These are phyloP conservation scores for Larix sibirica DNA, from an alignment of 83 land plant species.

Conservation along the genomic window DNA sequence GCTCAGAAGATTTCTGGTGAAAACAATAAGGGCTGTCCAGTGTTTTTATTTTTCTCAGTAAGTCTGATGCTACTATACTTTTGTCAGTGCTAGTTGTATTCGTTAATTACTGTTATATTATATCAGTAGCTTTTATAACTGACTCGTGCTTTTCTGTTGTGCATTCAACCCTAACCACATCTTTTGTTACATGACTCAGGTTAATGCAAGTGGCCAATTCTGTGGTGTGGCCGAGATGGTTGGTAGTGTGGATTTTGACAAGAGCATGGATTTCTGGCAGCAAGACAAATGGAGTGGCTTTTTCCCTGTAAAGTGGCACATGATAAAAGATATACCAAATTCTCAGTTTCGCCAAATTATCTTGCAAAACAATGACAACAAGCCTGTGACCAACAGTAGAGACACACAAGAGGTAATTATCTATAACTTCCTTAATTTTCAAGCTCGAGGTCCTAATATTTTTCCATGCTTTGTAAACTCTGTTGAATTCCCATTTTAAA, in stretches of 20 bases:
- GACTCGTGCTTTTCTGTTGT: not conserved
- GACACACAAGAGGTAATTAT: constrained; percentile 83
- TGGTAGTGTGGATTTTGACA: constrained; percentile 76
- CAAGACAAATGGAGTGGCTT: constrained; percentile 83
- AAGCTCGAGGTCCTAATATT: not conserved
- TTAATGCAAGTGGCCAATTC: constrained; percentile 90
- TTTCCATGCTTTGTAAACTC: not conserved
- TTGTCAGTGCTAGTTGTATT: not conserved
- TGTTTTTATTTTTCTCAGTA: constrained; percentile 79
- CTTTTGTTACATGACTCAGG: constrained; percentile 32
- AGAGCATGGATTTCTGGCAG: constrained; percentile 86
- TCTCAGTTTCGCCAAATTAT: constrained; percentile 59
- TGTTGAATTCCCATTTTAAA: not conserved
- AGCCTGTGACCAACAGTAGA: constrained; percentile 71
- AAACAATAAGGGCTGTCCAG: constrained; percentile 49
- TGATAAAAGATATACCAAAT: constrained; percentile 81
- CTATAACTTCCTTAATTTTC: not conserved
- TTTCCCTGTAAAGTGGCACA: constrained; percentile 81
- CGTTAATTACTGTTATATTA: not conserved
- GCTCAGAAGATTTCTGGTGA: constrained; percentile 41
- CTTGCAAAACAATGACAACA: constrained; percentile 79
- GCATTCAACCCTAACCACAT: not conserved
- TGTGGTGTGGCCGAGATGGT: constrained; percentile 86
- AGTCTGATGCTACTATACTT: not conserved
- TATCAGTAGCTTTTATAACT: not conserved